Base-by-base conservation (phyloP, 1,284 basidiomycete species). In the Ganoderma sp. region DNA sequence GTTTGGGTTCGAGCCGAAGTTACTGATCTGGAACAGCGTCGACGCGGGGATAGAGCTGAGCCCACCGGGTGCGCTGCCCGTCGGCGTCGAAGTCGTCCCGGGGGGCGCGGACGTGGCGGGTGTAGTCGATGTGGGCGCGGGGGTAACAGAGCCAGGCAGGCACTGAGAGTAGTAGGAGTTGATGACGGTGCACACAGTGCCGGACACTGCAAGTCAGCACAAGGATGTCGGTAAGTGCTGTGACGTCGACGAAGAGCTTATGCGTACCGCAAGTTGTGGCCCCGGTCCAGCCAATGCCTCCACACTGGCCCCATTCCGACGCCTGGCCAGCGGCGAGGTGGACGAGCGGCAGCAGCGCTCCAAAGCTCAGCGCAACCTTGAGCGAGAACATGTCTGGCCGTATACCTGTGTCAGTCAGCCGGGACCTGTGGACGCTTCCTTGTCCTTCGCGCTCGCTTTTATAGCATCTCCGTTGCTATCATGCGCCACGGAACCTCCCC, bases 1-100 rank as follows among this genome's bases (percentile, higher is more conserved):
- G 65, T 83, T 87, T 8, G 86, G 85, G 77, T 87, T 87, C 54
- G 81, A 65, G 8, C 84, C 84, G 72, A 84, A 84, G 76, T 81
- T 75, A 17, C 67, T 71, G 65, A 77, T 69, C 70, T 76, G 75
- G 43, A 67, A 61, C 4, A 75, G 67, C 15, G 69, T 71, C 57
- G 71, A 73, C 9, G 71, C 71, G 4, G 71, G 71, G 52, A 73
- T 70, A 8, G 71, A 65, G 62, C 64, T 68, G n/a, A 73, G 32
- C 9, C 61, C 61, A 3, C n/a, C n/a, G 15, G 52, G 52, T 34
- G 52, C 52, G 52, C 28, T 56, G 61, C 43, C 45, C 28, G 61
- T 59, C 9, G 37, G 37, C 3, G 52, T 56, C 28, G 28, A 32
- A 7, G 52, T 56, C 28, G 52, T 56, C 28, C 52, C 52, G 6